Conservation (phyloP, 768 basidiomycete genomes). For the Sporobolomyces pararoseus region DNA sequence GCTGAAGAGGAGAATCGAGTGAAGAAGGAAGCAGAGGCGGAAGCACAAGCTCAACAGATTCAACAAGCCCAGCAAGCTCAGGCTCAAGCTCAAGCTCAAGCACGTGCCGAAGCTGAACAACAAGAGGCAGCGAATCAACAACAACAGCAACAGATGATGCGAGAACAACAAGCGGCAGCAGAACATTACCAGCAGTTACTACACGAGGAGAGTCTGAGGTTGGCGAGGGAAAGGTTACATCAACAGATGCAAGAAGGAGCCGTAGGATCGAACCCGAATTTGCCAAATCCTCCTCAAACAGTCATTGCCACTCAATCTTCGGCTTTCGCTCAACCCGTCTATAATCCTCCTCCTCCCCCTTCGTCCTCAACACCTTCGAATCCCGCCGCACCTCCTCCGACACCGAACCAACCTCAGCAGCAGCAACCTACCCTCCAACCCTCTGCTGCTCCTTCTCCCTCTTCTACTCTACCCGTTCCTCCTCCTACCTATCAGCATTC, state of each 20-base stretch:
- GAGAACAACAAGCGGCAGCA: slow-evolving; percentile 18
- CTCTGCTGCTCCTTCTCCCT: too few relatives aligned
- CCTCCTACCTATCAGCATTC: neutral
- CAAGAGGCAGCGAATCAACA: slow-evolving; percentile 18
- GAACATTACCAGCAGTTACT: slow-evolving; percentile 31
- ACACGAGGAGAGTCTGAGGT: slow-evolving; percentile 28
- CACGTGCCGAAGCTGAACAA: slow-evolving; percentile 13
- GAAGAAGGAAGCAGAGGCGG: slow-evolving; percentile 9
- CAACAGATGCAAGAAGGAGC: slow-evolving; percentile 35
- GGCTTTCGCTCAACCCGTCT: slow-evolving; percentile 7
- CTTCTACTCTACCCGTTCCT: neutral
- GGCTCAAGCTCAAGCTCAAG: slow-evolving; percentile 13
- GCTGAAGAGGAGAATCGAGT: neutral
- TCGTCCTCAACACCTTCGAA: too few relatives aligned
- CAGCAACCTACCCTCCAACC: too few relatives aligned
- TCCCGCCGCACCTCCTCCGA: neutral
- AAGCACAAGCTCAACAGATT: slow-evolving; percentile 11
- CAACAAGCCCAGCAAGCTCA: slow-evolving; percentile 8
- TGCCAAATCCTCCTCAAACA: slow-evolving; percentile 25
- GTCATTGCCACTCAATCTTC: neutral
- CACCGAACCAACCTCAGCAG: neutral
- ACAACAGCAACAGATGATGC: slow-evolving; percentile 19
- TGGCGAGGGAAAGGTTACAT: slow-evolving; percentile 28
- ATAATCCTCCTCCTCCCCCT: neutral
- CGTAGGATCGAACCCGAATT: slow-evolving; percentile 14